phyloP scores from a whole-genome alignment of 306 rosid species.

The Inga oerstediana region DNA sequence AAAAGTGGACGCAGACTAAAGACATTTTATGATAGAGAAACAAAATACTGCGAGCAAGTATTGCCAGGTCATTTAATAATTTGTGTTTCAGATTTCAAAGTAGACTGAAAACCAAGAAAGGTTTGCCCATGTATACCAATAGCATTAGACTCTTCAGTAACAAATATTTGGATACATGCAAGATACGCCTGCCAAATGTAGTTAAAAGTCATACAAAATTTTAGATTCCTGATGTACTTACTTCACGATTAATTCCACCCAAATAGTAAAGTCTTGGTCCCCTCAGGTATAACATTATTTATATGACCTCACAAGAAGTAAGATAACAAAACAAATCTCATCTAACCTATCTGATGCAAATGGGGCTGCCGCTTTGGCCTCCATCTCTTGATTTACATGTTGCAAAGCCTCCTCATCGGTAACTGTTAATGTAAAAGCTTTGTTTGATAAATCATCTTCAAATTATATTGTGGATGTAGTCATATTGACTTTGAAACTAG shows the following conservation, averaged over 20 bases:
- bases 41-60: too few species aligned
- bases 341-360: conserved; percentile 72
- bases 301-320: neutral
- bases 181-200: too few species aligned
- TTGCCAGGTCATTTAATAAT: too few species aligned
- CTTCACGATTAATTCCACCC: neutral
- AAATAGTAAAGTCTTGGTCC: neutral
- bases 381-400: conserved; percentile 93
- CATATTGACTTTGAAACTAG: conserved; percentile 17
- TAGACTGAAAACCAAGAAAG: too few species aligned
- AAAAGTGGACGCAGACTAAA: too few species aligned
- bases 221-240: neutral
- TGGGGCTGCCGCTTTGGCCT: conserved; percentile 76
- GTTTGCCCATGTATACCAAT: too few species aligned
- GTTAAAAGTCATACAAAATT: neutral
- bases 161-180: too few species aligned
- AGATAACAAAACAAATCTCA: conserved; percentile 17
- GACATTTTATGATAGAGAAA: too few species aligned
- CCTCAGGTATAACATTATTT: neutral
- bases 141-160: too few species aligned
- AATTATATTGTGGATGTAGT: conserved; percentile 19
- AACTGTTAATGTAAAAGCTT: conserved; percentile 64
- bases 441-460: conserved; percentile 45
- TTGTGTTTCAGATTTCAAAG: too few species aligned
- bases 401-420: conserved; percentile 89